Evolutionary conservation across 805 yeast species (phyloP).

Genomic region (Jamesozyma gamospora): DNA sequence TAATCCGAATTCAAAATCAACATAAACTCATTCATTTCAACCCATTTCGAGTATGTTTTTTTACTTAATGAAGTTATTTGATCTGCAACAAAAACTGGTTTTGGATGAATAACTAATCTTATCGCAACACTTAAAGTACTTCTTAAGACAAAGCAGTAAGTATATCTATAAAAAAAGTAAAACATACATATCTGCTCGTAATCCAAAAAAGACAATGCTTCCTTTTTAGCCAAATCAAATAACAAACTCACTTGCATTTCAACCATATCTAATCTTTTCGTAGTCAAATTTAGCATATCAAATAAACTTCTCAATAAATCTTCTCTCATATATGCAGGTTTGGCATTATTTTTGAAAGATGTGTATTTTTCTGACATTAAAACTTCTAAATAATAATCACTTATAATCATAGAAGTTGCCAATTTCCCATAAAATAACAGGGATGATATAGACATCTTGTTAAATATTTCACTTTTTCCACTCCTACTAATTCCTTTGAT

Average conservation of each 20-base stretch:
- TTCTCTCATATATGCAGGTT: conserved; percentile 12
- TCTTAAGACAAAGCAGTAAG: conserved; percentile 4
- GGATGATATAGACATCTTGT: conserved; percentile 9
- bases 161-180: background rate
- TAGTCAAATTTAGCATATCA: conserved; percentile 8
- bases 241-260: conserved; percentile 13
- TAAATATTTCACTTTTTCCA: conserved; percentile 5
- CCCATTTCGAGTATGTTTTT: conserved; percentile 9
- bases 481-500: conserved; percentile 10
- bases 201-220: background rate
- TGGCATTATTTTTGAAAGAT: conserved; percentile 18
- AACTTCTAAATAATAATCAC: conserved; percentile 17
- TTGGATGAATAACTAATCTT: conserved; percentile 9
- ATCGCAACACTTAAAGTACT: conserved; percentile 9
- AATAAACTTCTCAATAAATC: conserved; percentile 16
- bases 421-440: conserved; percentile 16
- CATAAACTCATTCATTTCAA: conserved; percentile 7
- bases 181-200: background rate
- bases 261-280: conserved; percentile 10
- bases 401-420: conserved; percentile 9
- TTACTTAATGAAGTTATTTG: conserved; percentile 2
- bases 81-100: conserved; percentile 4
- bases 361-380: conserved; percentile 21
- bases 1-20: conserved; percentile 10
- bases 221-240: conserved; percentile 9